phyloP scores from a whole-genome alignment of 1,284 basidiomycete genomes.

The Rhodotorula sp. region DNA sequence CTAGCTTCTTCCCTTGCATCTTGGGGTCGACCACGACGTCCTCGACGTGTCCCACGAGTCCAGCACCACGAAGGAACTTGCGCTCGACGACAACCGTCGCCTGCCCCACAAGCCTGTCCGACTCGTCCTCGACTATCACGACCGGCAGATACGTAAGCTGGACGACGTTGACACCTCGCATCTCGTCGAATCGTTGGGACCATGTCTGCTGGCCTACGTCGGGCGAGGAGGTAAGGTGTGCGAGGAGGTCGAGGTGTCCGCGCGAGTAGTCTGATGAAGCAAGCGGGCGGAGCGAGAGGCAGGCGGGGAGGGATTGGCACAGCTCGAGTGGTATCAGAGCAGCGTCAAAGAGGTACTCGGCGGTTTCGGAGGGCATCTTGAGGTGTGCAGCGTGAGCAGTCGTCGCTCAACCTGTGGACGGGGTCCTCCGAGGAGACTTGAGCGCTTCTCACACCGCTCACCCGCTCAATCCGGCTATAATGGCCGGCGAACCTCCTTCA shows the following conservation, averaged over 20 bases:
- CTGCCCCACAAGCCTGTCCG: slow-evolving; percentile 77
- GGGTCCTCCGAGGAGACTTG: background rate
- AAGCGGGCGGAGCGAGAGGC: slow-evolving; percentile 75
- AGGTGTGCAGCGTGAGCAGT: background rate
- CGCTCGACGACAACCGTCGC: slow-evolving; percentile 84
- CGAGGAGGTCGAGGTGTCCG: slow-evolving; percentile 78
- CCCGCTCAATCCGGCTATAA: background rate
- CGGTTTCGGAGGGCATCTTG: background rate
- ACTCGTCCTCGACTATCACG: slow-evolving; percentile 72
- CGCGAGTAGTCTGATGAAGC: slow-evolving; percentile 78
- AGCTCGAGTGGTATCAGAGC: background rate
- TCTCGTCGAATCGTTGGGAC: slow-evolving; percentile 68
- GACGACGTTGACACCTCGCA: slow-evolving; percentile 52
- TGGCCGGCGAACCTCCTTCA: background rate
- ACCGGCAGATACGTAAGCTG: slow-evolving; percentile 75
- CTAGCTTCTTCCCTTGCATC: slow-evolving; percentile 86
- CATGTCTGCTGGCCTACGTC: slow-evolving; percentile 67
- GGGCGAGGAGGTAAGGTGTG: slow-evolving; percentile 72
- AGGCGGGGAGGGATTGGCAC: background rate
- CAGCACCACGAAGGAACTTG: slow-evolving; percentile 83
- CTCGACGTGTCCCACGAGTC: slow-evolving; percentile 89
- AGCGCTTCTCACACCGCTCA: background rate
- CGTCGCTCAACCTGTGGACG: background rate
- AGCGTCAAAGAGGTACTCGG: slow-evolving; percentile 11
- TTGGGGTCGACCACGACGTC: slow-evolving; percentile 89